Evolutionary conservation across 2,329 filamentous ascomycete species (phyloP), one percentile per base, ranked within the genome.

Genomic region (Teratosphaeriaceae sp.): DNA sequence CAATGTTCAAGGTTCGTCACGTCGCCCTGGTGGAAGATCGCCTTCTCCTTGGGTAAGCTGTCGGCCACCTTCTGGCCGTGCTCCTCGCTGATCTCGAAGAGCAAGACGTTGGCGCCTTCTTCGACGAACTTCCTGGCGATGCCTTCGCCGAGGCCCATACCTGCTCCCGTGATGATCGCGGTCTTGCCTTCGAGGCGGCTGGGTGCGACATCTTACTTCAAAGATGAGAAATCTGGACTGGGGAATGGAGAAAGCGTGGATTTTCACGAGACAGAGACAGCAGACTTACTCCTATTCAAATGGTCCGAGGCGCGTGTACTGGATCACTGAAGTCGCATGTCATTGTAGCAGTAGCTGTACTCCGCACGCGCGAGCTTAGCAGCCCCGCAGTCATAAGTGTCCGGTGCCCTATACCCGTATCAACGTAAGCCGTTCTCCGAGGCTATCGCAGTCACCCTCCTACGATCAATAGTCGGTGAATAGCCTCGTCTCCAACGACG

Each of bases 21-120:
- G 44, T 71, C 65, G 9, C 53, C 52, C 42, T 65, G 55, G 39
- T 66, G 43, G 11, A 59, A 58, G 5, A 60, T 42, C 7, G 43
- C 43, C 4, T 55, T 50, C 15, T 49, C 51, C 3, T 52, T 47
- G 13, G 40, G 42, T 23, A 56, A 42, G 12, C 46, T 43, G 8
- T 52, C 29, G 13, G 45, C 51, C 13, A 57, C 50, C 39, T 56
- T 56, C 27, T 49, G 40, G 20, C 53, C 50, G 34, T 60, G 48
- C 18, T 56, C 44, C 7, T 50, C 40, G 48, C 63, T 60, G 49
- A 65, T 61, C 34, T 65, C 64, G 47, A 56, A 56, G 33, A 61
- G 50, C 24, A 64, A 53, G n/a, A 66, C 62, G 16, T 59, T 62
- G 35, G 58, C 56, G 15, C 60, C 62, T 23, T 57, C 53, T 16